Evolutionary conservation across 345 rosid genomes (phyloP).

Genomic region (Schrenkiella parvula): DNA sequence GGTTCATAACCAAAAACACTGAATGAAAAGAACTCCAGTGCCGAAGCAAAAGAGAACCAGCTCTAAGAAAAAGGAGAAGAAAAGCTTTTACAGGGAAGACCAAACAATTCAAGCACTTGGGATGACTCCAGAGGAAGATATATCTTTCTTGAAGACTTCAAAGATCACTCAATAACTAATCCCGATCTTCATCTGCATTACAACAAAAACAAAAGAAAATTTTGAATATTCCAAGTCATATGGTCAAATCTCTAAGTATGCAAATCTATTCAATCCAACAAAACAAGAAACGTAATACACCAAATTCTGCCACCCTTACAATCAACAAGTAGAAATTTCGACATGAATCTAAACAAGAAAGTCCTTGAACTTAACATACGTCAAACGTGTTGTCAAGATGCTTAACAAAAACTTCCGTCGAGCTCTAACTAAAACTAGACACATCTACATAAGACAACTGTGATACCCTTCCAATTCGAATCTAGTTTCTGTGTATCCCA

Average conservation of each 20-base stretch:
- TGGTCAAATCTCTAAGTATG: background rate
- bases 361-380: background rate
- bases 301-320: background rate
- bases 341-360: background rate
- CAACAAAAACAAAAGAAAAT: background rate
- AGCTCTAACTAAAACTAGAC: background rate
- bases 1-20: conserved; percentile 15
- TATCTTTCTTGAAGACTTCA: background rate
- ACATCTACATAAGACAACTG: background rate
- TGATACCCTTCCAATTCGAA: background rate
- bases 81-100: conserved; percentile 13
- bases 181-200: conserved; percentile 38
- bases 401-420: background rate
- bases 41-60: conserved; percentile 19
- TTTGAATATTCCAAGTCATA: background rate
- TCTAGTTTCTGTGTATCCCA: background rate
- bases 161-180: background rate
- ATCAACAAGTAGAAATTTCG: background rate
- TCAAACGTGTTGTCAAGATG: background rate
- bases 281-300: background rate
- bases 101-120: conserved; percentile 24
- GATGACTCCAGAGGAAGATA: background rate
- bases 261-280: background rate
- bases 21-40: conserved; percentile 1
- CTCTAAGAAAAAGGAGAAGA: conserved; percentile 1